Evolutionary conservation across 257 asterid genomes (phyloP).

Genomic region (Anisodus tanguticus): DNA sequence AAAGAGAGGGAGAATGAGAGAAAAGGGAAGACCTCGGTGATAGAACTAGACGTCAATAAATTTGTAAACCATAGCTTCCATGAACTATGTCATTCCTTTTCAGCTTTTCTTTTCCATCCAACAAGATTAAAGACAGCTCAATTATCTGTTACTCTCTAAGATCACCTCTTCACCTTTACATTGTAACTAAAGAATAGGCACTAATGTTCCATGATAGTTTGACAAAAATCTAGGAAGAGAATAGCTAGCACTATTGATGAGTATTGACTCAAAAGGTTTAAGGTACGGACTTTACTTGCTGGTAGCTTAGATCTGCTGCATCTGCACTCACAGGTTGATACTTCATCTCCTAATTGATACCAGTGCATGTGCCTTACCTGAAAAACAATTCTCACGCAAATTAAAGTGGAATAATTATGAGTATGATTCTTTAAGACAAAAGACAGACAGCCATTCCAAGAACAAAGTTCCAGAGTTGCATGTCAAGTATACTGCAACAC

Average conservation of each 20-base stretch:
- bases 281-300: slow-evolving; percentile 69
- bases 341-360: slow-evolving; percentile 77
- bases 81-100: background rate
- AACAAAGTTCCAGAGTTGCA: background rate
- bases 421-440: background rate
- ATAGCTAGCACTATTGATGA: background rate
- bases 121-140: background rate
- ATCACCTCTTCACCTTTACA: background rate
- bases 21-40: background rate
- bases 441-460: background rate
- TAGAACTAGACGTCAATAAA: background rate
- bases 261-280: slow-evolving; percentile 30
- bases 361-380: slow-evolving; percentile 98
- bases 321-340: slow-evolving; percentile 92
- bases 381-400: slow-evolving; percentile 29
- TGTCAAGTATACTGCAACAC: slow-evolving; percentile 10
- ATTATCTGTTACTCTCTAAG: background rate
- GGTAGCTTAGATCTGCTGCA: slow-evolving; percentile 89
- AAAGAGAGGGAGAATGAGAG: background rate
- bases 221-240: slow-evolving; percentile 2
- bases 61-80: background rate
- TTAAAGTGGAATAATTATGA: background rate
- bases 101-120: slow-evolving; percentile 11
- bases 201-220: background rate
- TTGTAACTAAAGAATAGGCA: background rate